Evolutionary conservation across 345 rosid species (phyloP).

Genomic region (Leavenworthia alabamica): DNA sequence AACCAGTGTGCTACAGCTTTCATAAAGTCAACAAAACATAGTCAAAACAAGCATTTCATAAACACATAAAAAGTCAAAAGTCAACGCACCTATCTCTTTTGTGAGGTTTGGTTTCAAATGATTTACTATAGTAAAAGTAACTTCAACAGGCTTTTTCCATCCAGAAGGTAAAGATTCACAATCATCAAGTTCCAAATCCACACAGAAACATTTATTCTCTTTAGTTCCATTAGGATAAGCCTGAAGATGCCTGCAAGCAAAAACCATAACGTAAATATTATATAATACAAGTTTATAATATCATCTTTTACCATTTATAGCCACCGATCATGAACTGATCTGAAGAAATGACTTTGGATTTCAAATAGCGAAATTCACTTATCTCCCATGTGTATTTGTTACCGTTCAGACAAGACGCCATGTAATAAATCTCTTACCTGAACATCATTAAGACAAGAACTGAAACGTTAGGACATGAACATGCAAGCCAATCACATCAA

Average conservation of each 20-base stretch:
- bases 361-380: background rate
- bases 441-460: background rate
- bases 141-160: background rate
- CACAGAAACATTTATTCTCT: background rate
- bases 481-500: no score
- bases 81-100: background rate
- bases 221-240: slow-evolving; percentile 49
- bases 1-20: slow-evolving; percentile 2
- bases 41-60: background rate
- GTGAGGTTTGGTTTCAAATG: background rate
- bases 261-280: background rate
- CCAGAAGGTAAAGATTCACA: background rate
- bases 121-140: background rate
- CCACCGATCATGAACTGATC: background rate
- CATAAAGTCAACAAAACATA: background rate
- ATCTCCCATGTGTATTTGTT: slow-evolving; percentile 5
- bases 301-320: background rate
- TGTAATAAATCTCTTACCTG: background rate
- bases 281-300: background rate
- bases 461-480: background rate
- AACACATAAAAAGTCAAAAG: background rate
- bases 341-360: background rate
- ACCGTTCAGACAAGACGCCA: background rate
- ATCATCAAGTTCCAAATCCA: background rate
- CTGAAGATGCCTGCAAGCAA: slow-evolving; percentile 50